These are phyloP conservation scores for Bocquillonia castaneifolia DNA, from an alignment of 441 rosid species.

Conservation along the genomic window DNA sequence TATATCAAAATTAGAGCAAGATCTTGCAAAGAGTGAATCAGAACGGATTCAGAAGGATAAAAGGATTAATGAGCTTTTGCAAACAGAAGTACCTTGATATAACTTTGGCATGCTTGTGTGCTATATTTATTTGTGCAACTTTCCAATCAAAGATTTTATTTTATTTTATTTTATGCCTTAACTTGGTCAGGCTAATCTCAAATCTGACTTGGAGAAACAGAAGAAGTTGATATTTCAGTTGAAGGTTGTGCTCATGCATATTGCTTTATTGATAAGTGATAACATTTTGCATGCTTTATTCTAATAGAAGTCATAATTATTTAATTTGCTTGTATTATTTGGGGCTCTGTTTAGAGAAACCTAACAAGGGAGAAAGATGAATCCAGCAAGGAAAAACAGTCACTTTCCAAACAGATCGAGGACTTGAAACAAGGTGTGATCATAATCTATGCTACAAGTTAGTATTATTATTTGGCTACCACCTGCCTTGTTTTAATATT, in stretches of 20 bases:
- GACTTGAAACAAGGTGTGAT: conserved; percentile 74
- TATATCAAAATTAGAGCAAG: conserved; percentile 62
- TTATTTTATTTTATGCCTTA: conserved; percentile 15
- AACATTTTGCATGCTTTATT: no score
- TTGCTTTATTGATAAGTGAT: background rate
- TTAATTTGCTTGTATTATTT: conserved; percentile 12
- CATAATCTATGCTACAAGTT: conserved; percentile 1
- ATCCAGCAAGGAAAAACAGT: conserved; percentile 58
- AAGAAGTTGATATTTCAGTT: conserved; percentile 34
- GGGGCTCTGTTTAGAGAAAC: conserved; percentile 35
- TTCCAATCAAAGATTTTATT: background rate
- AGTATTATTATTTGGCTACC: conserved; percentile 12
- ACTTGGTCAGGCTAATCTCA: conserved; percentile 47
- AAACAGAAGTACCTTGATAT: conserved; percentile 50
- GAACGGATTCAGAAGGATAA: conserved; percentile 67
- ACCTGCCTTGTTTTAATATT: conserved; percentile 21
- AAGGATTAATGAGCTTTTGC: conserved; percentile 54
- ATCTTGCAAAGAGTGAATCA: conserved; percentile 53
- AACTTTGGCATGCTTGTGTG: background rate
- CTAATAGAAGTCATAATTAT: background rate
- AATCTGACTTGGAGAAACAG: conserved; percentile 54
- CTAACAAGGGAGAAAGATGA: conserved; percentile 78
- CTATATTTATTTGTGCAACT: background rate
- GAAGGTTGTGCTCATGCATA: conserved; percentile 41
- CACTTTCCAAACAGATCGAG: conserved; percentile 75